A percentile compares a stretch with the other conserved stretches of the same genome.
These are phyloP conservation scores for Alisma plantagoaquatica DNA, from an alignment of 106 monocot genomes.

Conservation along the genomic window DNA sequence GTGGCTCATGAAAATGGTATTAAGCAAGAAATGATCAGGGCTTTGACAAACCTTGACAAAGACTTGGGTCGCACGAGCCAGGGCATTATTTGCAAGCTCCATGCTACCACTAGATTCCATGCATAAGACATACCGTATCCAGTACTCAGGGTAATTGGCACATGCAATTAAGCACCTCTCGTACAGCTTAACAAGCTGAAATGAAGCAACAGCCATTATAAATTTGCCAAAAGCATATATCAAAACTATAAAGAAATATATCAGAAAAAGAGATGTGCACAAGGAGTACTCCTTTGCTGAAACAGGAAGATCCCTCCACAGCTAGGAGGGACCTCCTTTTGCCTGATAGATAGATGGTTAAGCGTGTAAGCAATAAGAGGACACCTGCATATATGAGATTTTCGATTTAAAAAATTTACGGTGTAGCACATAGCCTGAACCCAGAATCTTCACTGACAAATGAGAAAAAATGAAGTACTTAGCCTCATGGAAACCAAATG, in stretches of 20 bases:
- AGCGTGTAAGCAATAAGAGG: constrained; percentile 90
- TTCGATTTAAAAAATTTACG: constrained; percentile 64
- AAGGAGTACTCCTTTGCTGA: constrained; percentile 88
- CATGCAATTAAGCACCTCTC: constrained; percentile 97
- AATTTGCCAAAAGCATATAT: constrained; percentile 6
- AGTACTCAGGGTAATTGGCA: constrained; percentile 94
- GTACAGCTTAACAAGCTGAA: constrained; percentile 97
- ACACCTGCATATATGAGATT: constrained; percentile 99
- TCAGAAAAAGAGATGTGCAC: constrained; percentile 66
- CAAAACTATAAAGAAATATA: constrained; percentile 14
- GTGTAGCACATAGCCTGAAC: constrained; percentile 45
- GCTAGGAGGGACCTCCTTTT: constrained; percentile 70
- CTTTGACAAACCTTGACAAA: constrained; percentile 99
- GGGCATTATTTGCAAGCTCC: constrained; percentile 96
- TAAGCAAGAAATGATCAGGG: no score
- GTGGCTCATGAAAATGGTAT: no score
- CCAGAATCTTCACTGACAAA: constrained; percentile 86
- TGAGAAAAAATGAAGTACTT: constrained; percentile 86
- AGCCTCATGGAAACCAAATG: constrained; percentile 93
- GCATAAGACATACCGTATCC: constrained; percentile 88
- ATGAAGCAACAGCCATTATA: constrained; percentile 13
- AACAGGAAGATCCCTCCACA: constrained; percentile 84
- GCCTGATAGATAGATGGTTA: constrained; percentile 83
- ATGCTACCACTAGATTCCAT: constrained; percentile 86
- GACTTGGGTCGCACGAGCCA: constrained; percentile 91